Base-by-base conservation (phyloP, 257 asterid genomes). In the Solanum lycopersicoides region DNA sequence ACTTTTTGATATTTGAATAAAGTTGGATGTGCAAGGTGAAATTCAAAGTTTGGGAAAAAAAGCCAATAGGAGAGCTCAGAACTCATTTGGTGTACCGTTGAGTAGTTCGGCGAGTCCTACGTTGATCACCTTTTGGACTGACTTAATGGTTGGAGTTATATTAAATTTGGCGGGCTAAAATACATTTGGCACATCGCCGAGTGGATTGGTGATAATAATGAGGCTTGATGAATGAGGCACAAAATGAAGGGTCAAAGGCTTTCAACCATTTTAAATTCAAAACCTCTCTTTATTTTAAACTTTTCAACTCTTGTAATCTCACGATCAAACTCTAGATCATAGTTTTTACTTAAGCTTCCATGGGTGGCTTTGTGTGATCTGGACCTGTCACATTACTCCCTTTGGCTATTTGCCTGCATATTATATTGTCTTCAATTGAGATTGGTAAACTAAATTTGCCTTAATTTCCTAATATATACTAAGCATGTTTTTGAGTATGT, bases 121-220 rank as follows among this genome's bases (percentile, higher is more conserved):
- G 2, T 53, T 18, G 0, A 53, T 53, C 6, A 1, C n/a, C n/a
- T 18, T 53, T 53, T 53, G n/a, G 63, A 53, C n/a, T 3, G 10
- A 7, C 9, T 53, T 53, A 53, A 6, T 53, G 63, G 63, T 53
- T 53, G n/a, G n/a, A 53, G 23, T 53, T 53, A 0, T 53, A 23
- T 18, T 18, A 18, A 18, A 10, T 53, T 53, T 0, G 0, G n/a
- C 2, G 7, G 63, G 63, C 63, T 16, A 6, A 53, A 18, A 18
- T 4, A 23, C n/a, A 53, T 18, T 53, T 18, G 1, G n/a, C n/a
- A 0, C 10, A 4, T 53, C 63, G 0, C 4, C 63, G 0, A 53
- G n/a, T 18, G 4, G n/a, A 53, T 53, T 7, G 10, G 63, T 23
- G 11, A 53, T 0, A 18, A 16, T 53, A 53, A 7, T 53, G 63